Evolutionary conservation across 345 rosid genomes (phyloP).

Genomic region (Cardiospermum halicacabum): DNA sequence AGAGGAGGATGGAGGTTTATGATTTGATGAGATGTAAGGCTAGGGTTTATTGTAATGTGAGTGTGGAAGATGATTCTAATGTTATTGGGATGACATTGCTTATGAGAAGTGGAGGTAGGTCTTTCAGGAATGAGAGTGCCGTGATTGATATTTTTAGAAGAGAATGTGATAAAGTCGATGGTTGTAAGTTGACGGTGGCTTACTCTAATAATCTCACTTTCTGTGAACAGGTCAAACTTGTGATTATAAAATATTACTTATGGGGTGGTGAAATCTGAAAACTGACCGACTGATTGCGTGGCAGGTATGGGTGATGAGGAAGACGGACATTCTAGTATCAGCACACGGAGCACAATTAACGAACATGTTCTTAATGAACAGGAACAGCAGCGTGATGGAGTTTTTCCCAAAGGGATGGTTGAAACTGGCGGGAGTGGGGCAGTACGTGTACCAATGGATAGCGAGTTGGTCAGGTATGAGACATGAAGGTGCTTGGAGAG

Average conservation of each 20-base stretch:
- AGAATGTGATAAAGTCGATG: conserved; percentile 48
- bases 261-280: no score
- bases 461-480: conserved; percentile 83
- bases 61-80: conserved; percentile 3
- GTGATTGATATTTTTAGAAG: conserved; percentile 40
- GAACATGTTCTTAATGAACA: conserved; percentile 73
- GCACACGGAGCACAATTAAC: conserved; percentile 76
- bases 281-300: neutral
- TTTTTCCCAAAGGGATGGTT: conserved; percentile 78
- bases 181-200: conserved; percentile 62
- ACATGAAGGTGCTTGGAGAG: conserved; percentile 74
- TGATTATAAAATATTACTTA: no score
- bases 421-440: conserved; percentile 71
- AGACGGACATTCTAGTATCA: conserved; percentile 57
- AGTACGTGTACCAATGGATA: conserved; percentile 59
- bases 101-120: conserved; percentile 69
- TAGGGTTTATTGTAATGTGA: conserved; percentile 45
- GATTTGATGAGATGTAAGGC: conserved; percentile 60
- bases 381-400: conserved; percentile 71
- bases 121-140: conserved; percentile 53
- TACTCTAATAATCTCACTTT: conserved; percentile 54
- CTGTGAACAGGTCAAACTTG: conserved; percentile 79
- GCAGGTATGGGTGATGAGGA: conserved; percentile 63
- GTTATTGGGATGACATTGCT: conserved; percentile 55
- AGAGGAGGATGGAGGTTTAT: conserved; percentile 53